Base-by-base conservation (phyloP, 1,284 basidiomycete genomes). In the Coniophora puteana region DNA sequence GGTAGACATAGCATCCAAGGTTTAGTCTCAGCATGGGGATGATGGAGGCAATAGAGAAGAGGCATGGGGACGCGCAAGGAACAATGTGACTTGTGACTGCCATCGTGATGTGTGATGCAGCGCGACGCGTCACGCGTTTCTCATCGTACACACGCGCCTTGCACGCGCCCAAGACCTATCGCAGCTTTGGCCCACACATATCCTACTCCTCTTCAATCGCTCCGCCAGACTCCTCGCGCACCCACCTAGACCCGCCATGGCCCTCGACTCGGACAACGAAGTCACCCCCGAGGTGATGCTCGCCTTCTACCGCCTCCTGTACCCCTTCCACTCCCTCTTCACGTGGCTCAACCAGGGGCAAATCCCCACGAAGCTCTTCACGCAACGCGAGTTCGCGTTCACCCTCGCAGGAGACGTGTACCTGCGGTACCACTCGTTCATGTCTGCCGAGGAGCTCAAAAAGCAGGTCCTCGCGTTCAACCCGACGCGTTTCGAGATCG, bases 311-410 rank as follows among this genome's bases (percentile, higher is more conserved):
- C 77, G 83, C 27, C 80, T 93, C 23, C 71, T 99, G 1, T 96
- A 96, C 58, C 95, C 95, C 1, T 99, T 93, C 76, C 90, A 92
- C 61, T 86, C 91, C 4, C 78, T 98, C 53, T 98, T 86, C 68
- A 76, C 78, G 50, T 99, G 96, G 96, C 74, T 99, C 20, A 98
- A 98, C 60, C 94, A 97, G 51, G 89, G 88, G 46, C 85, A 89
- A 47, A 68, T 74, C 49, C 78, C 84, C 5, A 73, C 76, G 11
- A 80, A 79, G 48, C 77, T 90, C 40, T 95, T 90, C 66, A 89
- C 89, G 5, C 80, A 98, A 58, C 86, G 95, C 57, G 95, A 99
- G 63, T 96, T 99, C 61, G 88, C 95, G n/a, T 95, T 97, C 60
- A 97, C 94, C 2, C 78, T 99, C 12, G 78, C 78, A 40, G 89